These are phyloP conservation scores for Alternaria viburni DNA, from an alignment of 2,329 filamentous ascomycete genomes.

Conservation along the genomic window DNA sequence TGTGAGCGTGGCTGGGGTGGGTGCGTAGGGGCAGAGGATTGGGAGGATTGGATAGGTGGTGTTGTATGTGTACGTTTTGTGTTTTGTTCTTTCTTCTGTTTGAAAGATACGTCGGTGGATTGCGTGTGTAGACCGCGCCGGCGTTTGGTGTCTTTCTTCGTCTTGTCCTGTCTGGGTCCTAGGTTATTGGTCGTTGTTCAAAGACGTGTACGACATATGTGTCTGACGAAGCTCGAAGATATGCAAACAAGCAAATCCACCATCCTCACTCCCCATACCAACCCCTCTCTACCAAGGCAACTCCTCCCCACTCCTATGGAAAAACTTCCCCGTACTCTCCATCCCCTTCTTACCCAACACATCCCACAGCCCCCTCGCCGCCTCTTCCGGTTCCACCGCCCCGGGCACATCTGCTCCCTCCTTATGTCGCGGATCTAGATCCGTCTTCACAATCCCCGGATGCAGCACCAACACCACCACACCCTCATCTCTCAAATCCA, in stretches of 20 bases:
- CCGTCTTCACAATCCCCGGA: conserved; percentile 52
- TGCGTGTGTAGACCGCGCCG: neutral
- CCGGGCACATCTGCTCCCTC: conserved; percentile 36
- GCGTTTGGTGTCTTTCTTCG: neutral
- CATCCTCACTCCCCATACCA: too few relatives aligned
- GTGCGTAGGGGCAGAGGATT: neutral
- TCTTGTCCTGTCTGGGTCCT: too few relatives aligned
- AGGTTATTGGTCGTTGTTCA: too few relatives aligned
- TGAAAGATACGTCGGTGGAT: neutral
- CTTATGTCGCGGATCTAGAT: conserved; percentile 29
- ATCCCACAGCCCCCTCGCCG: conserved; percentile 53
- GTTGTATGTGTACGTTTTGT: neutral
- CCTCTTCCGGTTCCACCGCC: conserved; percentile 54
- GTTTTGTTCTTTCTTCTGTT: neutral
- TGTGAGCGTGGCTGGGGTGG: neutral
- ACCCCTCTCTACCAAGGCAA: conserved; percentile 17
- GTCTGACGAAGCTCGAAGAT: too few relatives aligned
- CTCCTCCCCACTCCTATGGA: conserved; percentile 53
- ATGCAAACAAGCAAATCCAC: too few relatives aligned
- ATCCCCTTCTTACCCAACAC: conserved; percentile 50
- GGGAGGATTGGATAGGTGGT: neutral
- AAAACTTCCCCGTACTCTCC: conserved; percentile 53
- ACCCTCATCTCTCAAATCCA: conserved; percentile 50
- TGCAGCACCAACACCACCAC: conserved; percentile 53
- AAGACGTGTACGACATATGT: too few relatives aligned